Evolutionary conservation across 495 filamentous ascomycete genomes (phyloP).

Genomic region (Neurospora sp.): DNA sequence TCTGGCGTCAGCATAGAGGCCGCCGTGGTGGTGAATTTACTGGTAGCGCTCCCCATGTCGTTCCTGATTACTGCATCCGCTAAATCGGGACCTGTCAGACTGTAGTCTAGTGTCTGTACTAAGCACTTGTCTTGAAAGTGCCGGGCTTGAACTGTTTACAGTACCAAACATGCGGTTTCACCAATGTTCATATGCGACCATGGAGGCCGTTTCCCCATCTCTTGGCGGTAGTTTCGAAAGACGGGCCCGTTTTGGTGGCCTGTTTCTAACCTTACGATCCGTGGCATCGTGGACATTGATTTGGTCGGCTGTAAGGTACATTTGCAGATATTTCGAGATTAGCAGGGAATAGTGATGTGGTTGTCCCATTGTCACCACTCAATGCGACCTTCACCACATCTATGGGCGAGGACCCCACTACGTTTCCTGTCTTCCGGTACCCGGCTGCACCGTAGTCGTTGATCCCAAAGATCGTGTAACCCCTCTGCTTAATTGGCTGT

Average conservation of each 20-base stretch:
- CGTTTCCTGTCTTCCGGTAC: not conserved
- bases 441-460: not conserved
- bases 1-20: not conserved
- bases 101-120: not conserved
- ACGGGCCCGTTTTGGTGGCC: not conserved
- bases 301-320: not conserved
- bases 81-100: not conserved
- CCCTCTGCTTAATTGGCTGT: not conserved
- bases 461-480: not conserved
- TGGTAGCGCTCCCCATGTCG: not conserved
- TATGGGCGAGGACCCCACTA: not conserved
- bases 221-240: not conserved
- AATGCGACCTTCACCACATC: not conserved
- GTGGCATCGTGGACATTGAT: not conserved
- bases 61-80: not conserved
- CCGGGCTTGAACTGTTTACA: not conserved
- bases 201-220: not conserved
- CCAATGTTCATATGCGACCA: not conserved
- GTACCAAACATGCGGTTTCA: not conserved
- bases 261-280: not conserved
- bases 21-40: not conserved
- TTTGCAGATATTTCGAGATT: not conserved
- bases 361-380: not conserved
- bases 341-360: not conserved
- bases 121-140: not conserved